phyloP scores from a whole-genome alignment of 2,329 filamentous ascomycete species.

The Gliomastix tumulicola region DNA sequence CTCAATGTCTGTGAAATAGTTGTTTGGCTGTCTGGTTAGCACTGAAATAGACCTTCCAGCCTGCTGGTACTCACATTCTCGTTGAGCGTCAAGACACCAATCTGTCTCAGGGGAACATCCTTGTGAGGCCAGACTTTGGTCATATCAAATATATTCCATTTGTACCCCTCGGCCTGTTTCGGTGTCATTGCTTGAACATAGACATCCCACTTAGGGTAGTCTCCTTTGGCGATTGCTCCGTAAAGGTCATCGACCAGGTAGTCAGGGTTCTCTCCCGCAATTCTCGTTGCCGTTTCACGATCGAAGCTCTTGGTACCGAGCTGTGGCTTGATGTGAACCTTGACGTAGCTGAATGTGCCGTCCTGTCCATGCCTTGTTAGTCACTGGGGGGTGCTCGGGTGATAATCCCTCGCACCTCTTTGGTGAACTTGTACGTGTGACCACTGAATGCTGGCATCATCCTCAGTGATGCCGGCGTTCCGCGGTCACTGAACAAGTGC shows the following conservation, averaged over 20 bases:
- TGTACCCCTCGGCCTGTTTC: constrained; percentile 52
- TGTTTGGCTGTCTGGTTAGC: constrained; percentile 28
- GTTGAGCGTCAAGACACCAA: constrained; percentile 63
- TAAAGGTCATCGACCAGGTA: constrained; percentile 58
- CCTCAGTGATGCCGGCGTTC: constrained; percentile 57
- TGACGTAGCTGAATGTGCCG: constrained; percentile 58
- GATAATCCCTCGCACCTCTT: constrained; percentile 16
- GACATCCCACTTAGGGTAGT: constrained; percentile 56
- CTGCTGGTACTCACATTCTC: constrained; percentile 55
- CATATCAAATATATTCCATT: constrained; percentile 63
- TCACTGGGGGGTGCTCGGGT: not conserved
- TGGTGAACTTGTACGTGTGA: constrained; percentile 61
- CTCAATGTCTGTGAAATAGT: constrained; percentile 43
- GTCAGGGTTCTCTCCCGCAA: constrained; percentile 53
- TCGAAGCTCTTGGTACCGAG: constrained; percentile 55
- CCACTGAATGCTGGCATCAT: constrained; percentile 64
- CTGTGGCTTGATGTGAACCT: constrained; percentile 57
- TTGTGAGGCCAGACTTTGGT: constrained; percentile 69
- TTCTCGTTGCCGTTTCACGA: constrained; percentile 45
- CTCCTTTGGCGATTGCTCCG: constrained; percentile 52
- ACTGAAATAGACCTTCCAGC: not conserved
- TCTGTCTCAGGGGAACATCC: constrained; percentile 54
- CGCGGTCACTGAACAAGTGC: constrained; percentile 59
- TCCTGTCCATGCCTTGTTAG: constrained; percentile 28
- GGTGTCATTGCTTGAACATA: constrained; percentile 58